Conservation (phyloP, 2,329 filamentous ascomycete species). For the Mollisia scopiformis region DNA sequence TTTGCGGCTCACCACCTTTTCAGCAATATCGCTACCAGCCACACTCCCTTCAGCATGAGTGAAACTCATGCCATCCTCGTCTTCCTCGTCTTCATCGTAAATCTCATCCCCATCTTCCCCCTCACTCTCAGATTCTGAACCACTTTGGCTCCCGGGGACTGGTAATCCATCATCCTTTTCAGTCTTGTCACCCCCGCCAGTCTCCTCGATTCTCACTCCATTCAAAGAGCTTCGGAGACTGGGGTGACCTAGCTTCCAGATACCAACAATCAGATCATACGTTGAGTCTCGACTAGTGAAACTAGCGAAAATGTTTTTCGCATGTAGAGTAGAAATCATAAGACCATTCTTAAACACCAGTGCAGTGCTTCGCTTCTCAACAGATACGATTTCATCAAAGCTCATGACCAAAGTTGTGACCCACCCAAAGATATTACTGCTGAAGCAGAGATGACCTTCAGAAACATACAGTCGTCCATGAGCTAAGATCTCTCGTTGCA, state of each 20-base stretch:
- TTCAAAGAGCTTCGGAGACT: conserved; percentile 90
- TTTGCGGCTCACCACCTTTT: conserved; percentile 71
- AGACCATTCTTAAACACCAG: conserved; percentile 96
- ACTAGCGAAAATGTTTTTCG: conserved; percentile 94
- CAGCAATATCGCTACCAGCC: conserved; percentile 56
- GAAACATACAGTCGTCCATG: conserved; percentile 95
- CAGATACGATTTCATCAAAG: conserved; percentile 95
- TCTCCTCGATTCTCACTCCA: conserved; percentile 79
- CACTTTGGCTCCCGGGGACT: conserved; percentile 51
- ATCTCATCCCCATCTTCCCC: conserved; percentile 72
- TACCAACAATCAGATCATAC: conserved; percentile 95
- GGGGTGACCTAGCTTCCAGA: conserved; percentile 97
- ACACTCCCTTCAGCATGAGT: conserved; percentile 49
- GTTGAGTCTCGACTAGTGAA: conserved; percentile 94
- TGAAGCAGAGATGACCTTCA: conserved; percentile 97
- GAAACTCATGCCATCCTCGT: conserved; percentile 64
- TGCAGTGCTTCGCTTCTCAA: conserved; percentile 96
- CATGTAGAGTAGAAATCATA: conserved; percentile 93
- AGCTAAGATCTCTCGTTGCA: conserved; percentile 93
- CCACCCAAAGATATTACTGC: conserved; percentile 98
- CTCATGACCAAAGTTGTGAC: conserved; percentile 96
- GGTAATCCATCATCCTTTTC: conserved; percentile 69
- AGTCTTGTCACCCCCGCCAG: conserved; percentile 84
- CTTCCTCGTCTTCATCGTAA: conserved; percentile 79
- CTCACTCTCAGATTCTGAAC: conserved; percentile 50